Evolutionary conservation across 495 filamentous ascomycete species (phyloP).

Genomic region (Annulohypoxylon bovei): DNA sequence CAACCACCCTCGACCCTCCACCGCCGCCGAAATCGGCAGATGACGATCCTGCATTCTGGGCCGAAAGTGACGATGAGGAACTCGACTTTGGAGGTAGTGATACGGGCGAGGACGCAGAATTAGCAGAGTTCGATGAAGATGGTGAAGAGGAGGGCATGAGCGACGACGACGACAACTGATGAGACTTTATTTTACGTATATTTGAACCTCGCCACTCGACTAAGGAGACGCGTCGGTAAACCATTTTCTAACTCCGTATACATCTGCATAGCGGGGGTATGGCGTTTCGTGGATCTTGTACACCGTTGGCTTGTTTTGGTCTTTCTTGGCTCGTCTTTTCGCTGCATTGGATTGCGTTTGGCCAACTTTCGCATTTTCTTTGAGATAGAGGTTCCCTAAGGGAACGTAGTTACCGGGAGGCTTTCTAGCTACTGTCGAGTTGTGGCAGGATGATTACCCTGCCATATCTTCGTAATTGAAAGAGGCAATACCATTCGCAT

Average conservation of each 20-base stretch:
- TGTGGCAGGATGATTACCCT: neutral
- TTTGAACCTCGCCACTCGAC: constrained; percentile 17
- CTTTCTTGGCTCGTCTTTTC: constrained; percentile 7
- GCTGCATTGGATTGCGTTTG: constrained; percentile 6
- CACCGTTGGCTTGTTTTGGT: neutral
- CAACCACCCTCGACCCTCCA: constrained; percentile 69
- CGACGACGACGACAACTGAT: constrained; percentile 56
- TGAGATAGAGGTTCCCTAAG: constrained; percentile 22
- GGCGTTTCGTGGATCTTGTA: constrained; percentile 28
- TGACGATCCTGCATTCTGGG: constrained; percentile 85
- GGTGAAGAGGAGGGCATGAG: constrained; percentile 57
- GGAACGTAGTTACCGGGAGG: neutral
- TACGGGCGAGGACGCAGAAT: constrained; percentile 66
- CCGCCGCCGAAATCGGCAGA: constrained; percentile 70
- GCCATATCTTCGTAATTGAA: constrained; percentile 14
- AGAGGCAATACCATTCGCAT: neutral
- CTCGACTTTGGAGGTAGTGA: constrained; percentile 81
- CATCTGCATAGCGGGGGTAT: constrained; percentile 49
- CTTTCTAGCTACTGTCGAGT: neutral
- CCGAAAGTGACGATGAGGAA: constrained; percentile 81
- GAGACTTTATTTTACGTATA: constrained; percentile 9
- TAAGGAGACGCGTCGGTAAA: constrained; percentile 29
- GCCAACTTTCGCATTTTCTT: constrained; percentile 29
- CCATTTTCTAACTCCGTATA: constrained; percentile 25
- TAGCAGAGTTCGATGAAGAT: constrained; percentile 66